Conservation (phyloP, 2,329 filamentous ascomycete species). For the Venturia effusa region DNA sequence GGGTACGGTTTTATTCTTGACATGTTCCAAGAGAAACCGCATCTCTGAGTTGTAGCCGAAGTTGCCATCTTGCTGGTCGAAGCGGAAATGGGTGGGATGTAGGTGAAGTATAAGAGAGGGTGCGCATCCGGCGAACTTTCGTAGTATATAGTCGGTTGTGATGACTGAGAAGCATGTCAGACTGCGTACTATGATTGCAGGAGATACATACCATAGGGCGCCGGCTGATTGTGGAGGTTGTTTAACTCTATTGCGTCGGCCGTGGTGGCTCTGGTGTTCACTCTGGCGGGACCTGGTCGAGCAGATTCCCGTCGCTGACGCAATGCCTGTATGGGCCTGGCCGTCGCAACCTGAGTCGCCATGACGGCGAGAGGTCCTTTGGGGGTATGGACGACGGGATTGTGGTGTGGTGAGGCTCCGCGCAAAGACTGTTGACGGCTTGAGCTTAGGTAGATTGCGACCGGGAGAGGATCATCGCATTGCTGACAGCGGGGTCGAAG, state of each 20-base stretch:
- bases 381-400: too few relatives aligned
- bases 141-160: constrained; percentile 68
- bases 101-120: constrained; percentile 84
- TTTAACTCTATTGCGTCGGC: constrained; percentile 14
- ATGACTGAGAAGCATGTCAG: constrained; percentile 39
- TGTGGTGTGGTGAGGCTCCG: background rate
- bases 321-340: constrained; percentile 30
- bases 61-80: constrained; percentile 87
- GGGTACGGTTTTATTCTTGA: constrained; percentile 66
- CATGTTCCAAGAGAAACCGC: constrained; percentile 67
- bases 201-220: background rate
- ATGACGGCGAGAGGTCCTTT: constrained; percentile 19
- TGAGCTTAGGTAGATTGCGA: background rate
- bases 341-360: constrained; percentile 20
- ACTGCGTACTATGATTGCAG: background rate
- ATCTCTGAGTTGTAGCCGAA: constrained; percentile 91
- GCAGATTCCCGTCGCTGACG: constrained; percentile 25
- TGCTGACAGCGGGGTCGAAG: background rate
- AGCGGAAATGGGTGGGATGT: constrained; percentile 75
- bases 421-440: background rate
- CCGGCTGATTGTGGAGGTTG: constrained; percentile 4
- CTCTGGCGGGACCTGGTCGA: constrained; percentile 22
- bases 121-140: constrained; percentile 59
- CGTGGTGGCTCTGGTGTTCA: constrained; percentile 20
- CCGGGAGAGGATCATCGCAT: background rate